Conservation (phyloP, 225 moss, liverwort and hornwort genomes). For the Takakia lepidozioides region DNA sequence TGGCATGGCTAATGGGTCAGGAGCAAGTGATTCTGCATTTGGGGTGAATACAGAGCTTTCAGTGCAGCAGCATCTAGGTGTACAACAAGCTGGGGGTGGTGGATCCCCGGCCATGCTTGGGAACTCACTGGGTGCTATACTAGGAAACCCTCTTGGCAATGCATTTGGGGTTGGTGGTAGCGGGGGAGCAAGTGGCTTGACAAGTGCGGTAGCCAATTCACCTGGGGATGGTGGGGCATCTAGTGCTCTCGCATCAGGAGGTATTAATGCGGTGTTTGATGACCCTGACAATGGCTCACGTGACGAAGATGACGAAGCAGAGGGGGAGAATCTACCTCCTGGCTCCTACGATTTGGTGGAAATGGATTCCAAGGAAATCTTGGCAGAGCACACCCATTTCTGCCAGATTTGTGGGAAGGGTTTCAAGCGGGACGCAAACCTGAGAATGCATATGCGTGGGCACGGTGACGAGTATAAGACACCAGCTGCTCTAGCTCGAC, state of each 20-base stretch:
- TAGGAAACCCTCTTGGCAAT: constrained; percentile 13
- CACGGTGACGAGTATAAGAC: constrained; percentile 98
- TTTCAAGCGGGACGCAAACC: constrained; percentile 90
- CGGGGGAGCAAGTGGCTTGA: too few species aligned
- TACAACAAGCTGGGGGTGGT: constrained; percentile 12
- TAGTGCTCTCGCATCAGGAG: constrained; percentile 16
- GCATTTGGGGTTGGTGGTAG: constrained; percentile 9
- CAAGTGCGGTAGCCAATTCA: too few species aligned
- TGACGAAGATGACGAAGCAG: constrained; percentile 68
- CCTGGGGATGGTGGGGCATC: constrained; percentile 14
- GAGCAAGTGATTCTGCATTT: constrained; percentile 21
- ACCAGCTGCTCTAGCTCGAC: constrained; percentile 81
- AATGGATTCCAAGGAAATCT: constrained; percentile 75
- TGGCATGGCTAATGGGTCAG: constrained; percentile 22
- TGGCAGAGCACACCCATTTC: constrained; percentile 95
- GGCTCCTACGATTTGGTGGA: constrained; percentile 89
- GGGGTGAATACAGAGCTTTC: constrained; percentile 17
- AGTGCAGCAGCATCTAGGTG: constrained; percentile 13
- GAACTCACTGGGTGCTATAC: constrained; percentile 10
- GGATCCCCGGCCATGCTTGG: constrained; percentile 15
- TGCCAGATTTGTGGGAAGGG: constrained; percentile 95
- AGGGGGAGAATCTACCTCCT: constrained; percentile 54
- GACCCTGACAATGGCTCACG: constrained; percentile 38
- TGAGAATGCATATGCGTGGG: constrained; percentile 98
- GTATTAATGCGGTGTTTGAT: constrained; percentile 38